Evolutionary conservation across 768 basidiomycete species (phyloP), one percentile per base, ranked within the genome.

Genomic region (Paxillus rubicundulus): DNA sequence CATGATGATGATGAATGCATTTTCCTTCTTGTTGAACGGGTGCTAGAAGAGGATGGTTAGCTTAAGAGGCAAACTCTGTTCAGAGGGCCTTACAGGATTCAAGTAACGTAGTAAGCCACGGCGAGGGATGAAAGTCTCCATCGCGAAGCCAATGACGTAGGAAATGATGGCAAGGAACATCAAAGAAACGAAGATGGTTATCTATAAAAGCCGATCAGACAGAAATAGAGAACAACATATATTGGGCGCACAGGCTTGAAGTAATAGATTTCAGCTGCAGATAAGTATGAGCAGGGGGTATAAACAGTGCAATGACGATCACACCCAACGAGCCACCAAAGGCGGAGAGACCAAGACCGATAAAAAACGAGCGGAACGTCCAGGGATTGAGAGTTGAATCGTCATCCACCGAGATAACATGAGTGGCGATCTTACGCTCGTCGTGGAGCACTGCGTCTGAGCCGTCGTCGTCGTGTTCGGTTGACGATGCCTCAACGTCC

Each of bases 1-100:
- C 81, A 82, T 82, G 50, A 82, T 79, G 9, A 82, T 74, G 28
- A 82, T 77, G 55, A 82, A 80, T 0, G 79, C 78, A 61, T 80
- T 78, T 60, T 83, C 81, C 51, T 82, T 82, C 63, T 78, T 82
- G 62, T 82, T 82, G 66, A 81, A 82, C 2, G 81, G 77, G 21
- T 77, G 73, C 80, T 81, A 16, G n/a, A 18, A 39, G 39, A 8
- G 16, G 24, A 54, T 18, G 54, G 45, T 47, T 45, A 59, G 27
- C 24, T 4, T 14, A 7, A 18, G 9, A n/a, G n/a, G 2, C 1
- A 6, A 13, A 16, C 28, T 21, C 17, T 44, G 13, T 14, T 20
- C 17, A 10, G 38, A 33, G 46, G 47, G 36, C 1, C 49, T 32
- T 16, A 65, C 74, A 16, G 81, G 82, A 56, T 83, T 83, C 8